Base-by-base conservation (phyloP, 352 stramenopile genomes). In the Vaucheria bursata region DNA sequence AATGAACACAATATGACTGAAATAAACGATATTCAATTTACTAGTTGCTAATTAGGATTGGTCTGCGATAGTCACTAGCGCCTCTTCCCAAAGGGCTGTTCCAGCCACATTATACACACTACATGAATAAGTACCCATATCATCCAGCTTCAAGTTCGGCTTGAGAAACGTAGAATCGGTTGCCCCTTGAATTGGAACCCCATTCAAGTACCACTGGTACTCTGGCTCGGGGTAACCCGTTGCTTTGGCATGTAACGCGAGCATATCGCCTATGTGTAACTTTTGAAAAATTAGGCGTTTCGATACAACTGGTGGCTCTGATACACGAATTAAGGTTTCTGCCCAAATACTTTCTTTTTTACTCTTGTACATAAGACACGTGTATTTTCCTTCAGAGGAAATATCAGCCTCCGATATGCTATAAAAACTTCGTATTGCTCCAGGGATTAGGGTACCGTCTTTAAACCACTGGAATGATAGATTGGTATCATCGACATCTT, bases 391-490 rank as follows among this genome's bases (percentile, higher is more conserved):
- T 38, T 69, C 59, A 34, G 59, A 34, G 18, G 59, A 34, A 38
- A 29, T 29, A 38, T 69, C 33, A 34, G 59, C 59, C 18, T 38
- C 4, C 18, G 59, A 29, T 69, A 69, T 69, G 18, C 59, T 69
- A 29, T 69, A 69, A 29, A 69, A 69, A 18, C 59, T 69, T 8
- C 18, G 29, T 34, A 8, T 69, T 18, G 59, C 59, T 18, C 59
- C 59, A 34, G 59, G 6, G 5, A 69, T 69, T 5, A 38, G 5
- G 33, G 12, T 8, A 34, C 59, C 59, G 8, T 69, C 59, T 38
- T 38, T 69, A 18, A 29, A 69, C 59, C 59, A 69, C 59, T 69
- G n/a, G n/a, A n/a, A n/a, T n/a, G n/a, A n/a, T n/a, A n/a, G n/a
- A n/a, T n/a, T n/a, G n/a, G n/a, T n/a, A n/a, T n/a, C n/a, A n/a